A percentile compares a stretch with the other conserved stretches of the same genome.
phyloP scores from a whole-genome alignment of 164 flowering plant species.

The Nymphaea thermarum region DNA sequence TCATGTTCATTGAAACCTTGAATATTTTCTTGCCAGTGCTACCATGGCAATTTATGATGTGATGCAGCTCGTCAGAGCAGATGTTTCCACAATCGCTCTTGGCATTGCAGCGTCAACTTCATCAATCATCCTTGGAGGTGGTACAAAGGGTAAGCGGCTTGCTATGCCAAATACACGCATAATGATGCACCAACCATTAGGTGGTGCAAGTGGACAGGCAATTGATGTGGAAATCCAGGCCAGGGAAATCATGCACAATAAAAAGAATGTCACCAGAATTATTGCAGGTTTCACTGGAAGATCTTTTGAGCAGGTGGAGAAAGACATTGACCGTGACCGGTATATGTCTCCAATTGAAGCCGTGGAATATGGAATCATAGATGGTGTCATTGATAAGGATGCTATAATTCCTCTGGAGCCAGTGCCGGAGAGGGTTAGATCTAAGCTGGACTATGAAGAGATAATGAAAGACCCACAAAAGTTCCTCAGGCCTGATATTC shows the following conservation, averaged over 20 bases:
- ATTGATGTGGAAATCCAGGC: conserved; percentile 86
- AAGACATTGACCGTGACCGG: conserved; percentile 85
- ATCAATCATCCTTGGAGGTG: conserved; percentile 81
- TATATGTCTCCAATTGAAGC: conserved; percentile 97
- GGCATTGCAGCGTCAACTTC: conserved; percentile 94
- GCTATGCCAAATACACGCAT: conserved; percentile 95
- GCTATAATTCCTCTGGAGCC: conserved; percentile 69
- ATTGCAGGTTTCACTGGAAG: conserved; percentile 60
- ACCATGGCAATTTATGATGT: conserved; percentile 93
- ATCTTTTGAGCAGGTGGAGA: conserved; percentile 59
- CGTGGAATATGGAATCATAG: conserved; percentile 80
- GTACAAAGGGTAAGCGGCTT: conserved; percentile 90
- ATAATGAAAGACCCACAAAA: conserved; percentile 52
- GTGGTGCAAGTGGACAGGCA: conserved; percentile 83
- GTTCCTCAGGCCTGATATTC: conserved; percentile 72
- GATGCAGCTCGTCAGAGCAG: conserved; percentile 81
- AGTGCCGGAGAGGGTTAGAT: conserved; percentile 61
- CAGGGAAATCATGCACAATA: conserved; percentile 62
- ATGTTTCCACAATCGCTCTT: conserved; percentile 87
- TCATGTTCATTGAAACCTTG: neutral
- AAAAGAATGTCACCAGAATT: conserved; percentile 52
- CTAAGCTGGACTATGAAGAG: conserved; percentile 35
- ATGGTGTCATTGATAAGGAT: conserved; percentile 79
- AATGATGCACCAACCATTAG: conserved; percentile 91
- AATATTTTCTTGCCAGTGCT: conserved; percentile 32